These are phyloP conservation scores for Primulina eburnea DNA, from an alignment of 257 asterid genomes.

Conservation along the genomic window DNA sequence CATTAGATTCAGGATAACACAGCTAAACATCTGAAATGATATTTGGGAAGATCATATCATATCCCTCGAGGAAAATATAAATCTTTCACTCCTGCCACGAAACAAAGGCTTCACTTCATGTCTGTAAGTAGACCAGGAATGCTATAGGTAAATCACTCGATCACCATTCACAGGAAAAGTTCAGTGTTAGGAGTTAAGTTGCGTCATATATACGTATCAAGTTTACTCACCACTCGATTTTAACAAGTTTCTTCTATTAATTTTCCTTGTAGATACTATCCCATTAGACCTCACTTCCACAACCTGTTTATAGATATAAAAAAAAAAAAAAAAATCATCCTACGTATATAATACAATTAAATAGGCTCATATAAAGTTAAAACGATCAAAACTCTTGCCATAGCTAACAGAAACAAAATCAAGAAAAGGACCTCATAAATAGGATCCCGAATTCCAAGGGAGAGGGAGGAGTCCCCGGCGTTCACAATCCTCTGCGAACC, in stretches of 20 bases:
- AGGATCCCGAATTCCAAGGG: conserved; percentile 91
- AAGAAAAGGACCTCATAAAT: conserved; percentile 66
- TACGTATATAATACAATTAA: conserved; percentile 13
- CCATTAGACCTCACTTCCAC: conserved; percentile 86
- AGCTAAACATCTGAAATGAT: too few relatives aligned
- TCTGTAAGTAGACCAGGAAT: background rate
- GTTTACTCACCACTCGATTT: conserved; percentile 81
- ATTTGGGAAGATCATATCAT: too few relatives aligned
- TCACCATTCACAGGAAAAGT: too few relatives aligned
- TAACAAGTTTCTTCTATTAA: conserved; percentile 72
- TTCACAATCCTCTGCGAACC: conserved; percentile 41
- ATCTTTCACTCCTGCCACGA: background rate
- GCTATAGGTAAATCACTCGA: background rate
- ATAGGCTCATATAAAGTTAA: background rate
- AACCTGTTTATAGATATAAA: conserved; percentile 47
- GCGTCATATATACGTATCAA: background rate
- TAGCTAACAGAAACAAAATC: background rate
- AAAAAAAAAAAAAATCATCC: conserved; percentile 22
- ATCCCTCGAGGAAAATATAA: too few relatives aligned
- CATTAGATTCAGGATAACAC: too few relatives aligned
- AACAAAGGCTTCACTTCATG: background rate
- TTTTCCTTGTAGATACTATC: conserved; percentile 78
- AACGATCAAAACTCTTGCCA: background rate
- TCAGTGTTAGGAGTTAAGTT: background rate
- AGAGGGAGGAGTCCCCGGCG: conserved; percentile 54